These are phyloP conservation scores for Teratosphaeria gauchensis DNA, from an alignment of 2,329 filamentous ascomycete species.

Conservation along the genomic window DNA sequence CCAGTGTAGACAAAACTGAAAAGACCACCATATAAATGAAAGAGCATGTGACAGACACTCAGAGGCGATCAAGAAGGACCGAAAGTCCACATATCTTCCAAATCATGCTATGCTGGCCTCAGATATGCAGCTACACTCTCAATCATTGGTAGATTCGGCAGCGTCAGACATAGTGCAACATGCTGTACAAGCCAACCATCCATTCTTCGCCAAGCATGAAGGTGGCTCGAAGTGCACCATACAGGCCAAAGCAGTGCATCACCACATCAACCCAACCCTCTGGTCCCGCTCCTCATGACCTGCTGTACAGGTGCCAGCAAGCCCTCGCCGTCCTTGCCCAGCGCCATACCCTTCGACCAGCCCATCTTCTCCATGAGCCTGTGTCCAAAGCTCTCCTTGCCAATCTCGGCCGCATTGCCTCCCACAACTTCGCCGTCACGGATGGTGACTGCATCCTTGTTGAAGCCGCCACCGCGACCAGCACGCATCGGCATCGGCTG, in stretches of 20 bases:
- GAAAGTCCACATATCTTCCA: too few species aligned
- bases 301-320: conserved; percentile 79
- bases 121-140: too few species aligned
- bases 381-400: conserved; percentile 70
- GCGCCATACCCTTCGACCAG: conserved; percentile 76
- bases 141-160: too few species aligned
- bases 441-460: conserved; percentile 44
- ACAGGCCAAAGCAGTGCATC: neutral
- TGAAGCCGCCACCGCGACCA: conserved; percentile 30
- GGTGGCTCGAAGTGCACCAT: too few species aligned
- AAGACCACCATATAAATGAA: neutral
- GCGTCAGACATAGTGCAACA: too few species aligned
- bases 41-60: too few species aligned
- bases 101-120: too few species aligned
- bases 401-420: conserved; percentile 72
- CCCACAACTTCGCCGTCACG: conserved; percentile 84
- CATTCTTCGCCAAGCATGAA: too few species aligned
- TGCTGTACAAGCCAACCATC: too few species aligned
- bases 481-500: conserved; percentile 3
- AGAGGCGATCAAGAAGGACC: too few species aligned
- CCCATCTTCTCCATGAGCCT: conserved; percentile 95
- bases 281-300: conserved; percentile 75
- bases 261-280: conserved; percentile 57
- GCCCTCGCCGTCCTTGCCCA: conserved; percentile 75
- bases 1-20: neutral